Conservation (phyloP, 2,329 filamentous ascomycete genomes). For the Pseudogymnoascus sp. region DNA sequence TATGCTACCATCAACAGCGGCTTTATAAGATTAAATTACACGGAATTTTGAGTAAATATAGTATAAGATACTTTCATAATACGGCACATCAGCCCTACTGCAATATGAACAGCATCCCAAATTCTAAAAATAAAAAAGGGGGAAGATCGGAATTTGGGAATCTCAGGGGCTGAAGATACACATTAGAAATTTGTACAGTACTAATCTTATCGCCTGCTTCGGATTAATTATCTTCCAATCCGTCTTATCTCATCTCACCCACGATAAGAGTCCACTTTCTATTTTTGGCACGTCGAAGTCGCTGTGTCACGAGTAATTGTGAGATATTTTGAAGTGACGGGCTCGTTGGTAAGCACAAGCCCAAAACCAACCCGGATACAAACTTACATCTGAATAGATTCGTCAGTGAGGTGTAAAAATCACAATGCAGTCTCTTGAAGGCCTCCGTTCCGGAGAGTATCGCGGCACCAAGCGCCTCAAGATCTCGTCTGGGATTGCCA, state of each 20-base stretch:
- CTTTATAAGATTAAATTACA: background rate
- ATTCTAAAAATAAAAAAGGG: background rate
- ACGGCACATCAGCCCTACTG: background rate
- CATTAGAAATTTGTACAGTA: background rate
- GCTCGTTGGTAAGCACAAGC: background rate
- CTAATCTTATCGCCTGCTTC: background rate
- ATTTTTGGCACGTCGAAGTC: background rate
- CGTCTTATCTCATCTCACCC: background rate
- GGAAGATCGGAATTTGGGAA: background rate
- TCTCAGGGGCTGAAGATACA: background rate
- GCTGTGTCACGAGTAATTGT: background rate
- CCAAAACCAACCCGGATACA: background rate
- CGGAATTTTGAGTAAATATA: background rate
- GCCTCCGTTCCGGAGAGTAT: constrained; percentile 20
- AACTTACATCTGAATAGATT: constrained; percentile 2
- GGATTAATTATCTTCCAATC: background rate
- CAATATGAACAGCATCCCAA: background rate
- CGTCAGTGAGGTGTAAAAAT: background rate
- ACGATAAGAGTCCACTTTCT: background rate
- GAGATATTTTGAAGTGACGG: background rate
- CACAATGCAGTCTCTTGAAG: constrained; percentile 16
- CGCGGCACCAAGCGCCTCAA: constrained; percentile 25
- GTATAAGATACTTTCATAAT: background rate
- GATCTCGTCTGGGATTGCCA: constrained; percentile 20
- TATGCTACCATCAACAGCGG: background rate